Conservation (phyloP, 768 basidiomycete genomes). For the Fomitopsis pulvina region DNA sequence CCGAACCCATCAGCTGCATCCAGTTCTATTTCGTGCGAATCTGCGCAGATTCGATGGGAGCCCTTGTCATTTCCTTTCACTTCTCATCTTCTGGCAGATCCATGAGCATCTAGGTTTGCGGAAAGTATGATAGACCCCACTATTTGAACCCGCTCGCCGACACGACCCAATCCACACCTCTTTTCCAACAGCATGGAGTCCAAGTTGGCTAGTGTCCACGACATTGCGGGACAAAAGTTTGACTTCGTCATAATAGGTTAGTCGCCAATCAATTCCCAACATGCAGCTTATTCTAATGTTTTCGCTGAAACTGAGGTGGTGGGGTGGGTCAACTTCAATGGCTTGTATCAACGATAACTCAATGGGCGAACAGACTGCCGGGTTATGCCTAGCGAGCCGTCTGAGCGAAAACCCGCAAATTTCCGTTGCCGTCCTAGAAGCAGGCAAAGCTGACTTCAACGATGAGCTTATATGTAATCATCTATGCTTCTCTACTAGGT, state of each 20-base stretch:
- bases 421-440: conserved; percentile 31
- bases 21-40: too few relatives aligned
- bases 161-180: too few relatives aligned
- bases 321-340: background rate
- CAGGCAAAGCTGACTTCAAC: conserved; percentile 16
- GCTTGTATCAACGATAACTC: too few relatives aligned
- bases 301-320: background rate
- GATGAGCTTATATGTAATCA: conserved; percentile 5
- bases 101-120: too few relatives aligned
- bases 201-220: conserved; percentile 9
- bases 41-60: too few relatives aligned
- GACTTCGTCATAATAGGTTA: conserved; percentile 19
- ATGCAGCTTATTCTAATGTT: background rate
- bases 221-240: conserved; percentile 12
- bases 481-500: too few relatives aligned
- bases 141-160: too few relatives aligned
- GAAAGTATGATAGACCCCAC: too few relatives aligned
- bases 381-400: conserved; percentile 33
- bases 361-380: conserved; percentile 25
- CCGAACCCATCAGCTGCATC: too few relatives aligned
- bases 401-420: conserved; percentile 28
- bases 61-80: too few relatives aligned
- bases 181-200: too few relatives aligned
- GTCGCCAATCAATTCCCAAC: background rate
- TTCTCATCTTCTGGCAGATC: too few relatives aligned